Conservation (phyloP, 371 early-diverging fungal genomes). For the Syncephalastrum contaminatum region DNA sequence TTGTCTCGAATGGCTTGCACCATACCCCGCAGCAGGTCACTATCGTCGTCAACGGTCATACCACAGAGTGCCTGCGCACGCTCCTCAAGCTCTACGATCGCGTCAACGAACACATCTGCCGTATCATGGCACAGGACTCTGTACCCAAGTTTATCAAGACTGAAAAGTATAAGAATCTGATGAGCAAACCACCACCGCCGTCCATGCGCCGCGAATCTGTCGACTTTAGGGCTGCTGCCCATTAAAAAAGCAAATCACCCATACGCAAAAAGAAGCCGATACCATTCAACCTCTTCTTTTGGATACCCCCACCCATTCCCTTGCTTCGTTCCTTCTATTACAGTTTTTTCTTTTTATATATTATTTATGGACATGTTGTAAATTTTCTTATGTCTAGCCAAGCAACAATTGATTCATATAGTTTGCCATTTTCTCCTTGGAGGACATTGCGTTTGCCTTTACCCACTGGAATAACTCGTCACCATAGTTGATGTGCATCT, state of each 20-base stretch:
- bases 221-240: not conserved
- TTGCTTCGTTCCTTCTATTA: not conserved
- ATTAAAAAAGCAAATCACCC: no score
- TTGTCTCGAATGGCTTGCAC: constrained; percentile 27
- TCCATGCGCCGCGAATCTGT: constrained; percentile 5
- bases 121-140: constrained; percentile 74
- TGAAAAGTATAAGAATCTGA: constrained; percentile 49
- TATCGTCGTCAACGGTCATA: constrained; percentile 28
- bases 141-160: constrained; percentile 77
- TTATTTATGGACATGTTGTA: constrained; percentile 1
- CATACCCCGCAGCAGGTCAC: constrained; percentile 29
- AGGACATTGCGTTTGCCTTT: constrained; percentile 11
- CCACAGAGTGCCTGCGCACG: constrained; percentile 30
- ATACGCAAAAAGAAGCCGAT: no score
- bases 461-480: constrained; percentile 20
- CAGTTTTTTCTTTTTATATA: constrained; percentile 5
- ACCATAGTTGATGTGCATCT: constrained; percentile 19
- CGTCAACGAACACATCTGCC: constrained; percentile 72
- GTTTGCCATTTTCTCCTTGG: constrained; percentile 17
- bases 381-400: constrained; percentile 4
- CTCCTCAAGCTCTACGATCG: constrained; percentile 58
- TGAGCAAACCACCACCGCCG: constrained; percentile 3
- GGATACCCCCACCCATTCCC: constrained; percentile 8
- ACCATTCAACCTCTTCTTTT: constrained; percentile 2
- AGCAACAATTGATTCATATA: constrained; percentile 15